phyloP scores from a whole-genome alignment of 768 basidiomycete genomes.

The Russula sp. region DNA sequence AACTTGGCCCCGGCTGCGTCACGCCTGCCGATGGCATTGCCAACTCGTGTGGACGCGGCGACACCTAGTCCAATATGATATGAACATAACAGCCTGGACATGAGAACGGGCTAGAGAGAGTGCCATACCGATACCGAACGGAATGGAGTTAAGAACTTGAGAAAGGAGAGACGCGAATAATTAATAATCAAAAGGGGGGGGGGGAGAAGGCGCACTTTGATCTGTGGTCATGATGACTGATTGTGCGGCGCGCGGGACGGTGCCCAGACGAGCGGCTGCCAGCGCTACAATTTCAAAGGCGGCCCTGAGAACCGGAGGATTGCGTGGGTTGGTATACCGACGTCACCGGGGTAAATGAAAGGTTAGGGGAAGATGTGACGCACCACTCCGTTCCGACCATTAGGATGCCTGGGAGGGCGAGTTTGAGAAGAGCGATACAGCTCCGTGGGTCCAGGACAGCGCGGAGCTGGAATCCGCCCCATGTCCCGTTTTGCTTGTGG shows the following conservation, averaged over 20 bases:
- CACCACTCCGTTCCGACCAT: slow-evolving; percentile 84
- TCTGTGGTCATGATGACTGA: slow-evolving; percentile 80
- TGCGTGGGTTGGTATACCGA: not conserved
- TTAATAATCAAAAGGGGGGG: not conserved
- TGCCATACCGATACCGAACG: slow-evolving; percentile 60
- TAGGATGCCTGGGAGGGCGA: slow-evolving; percentile 73
- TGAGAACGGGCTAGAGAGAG: not conserved
- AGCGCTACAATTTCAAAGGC: slow-evolving; percentile 81
- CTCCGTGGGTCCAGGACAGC: slow-evolving; percentile 47
- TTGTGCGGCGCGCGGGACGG: slow-evolving; percentile 68
- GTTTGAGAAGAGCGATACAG: slow-evolving; percentile 56
- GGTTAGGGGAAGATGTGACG: slow-evolving; percentile 23
- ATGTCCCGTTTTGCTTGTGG: slow-evolving; percentile 57
- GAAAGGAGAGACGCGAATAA: not conserved
- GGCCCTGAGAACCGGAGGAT: slow-evolving; percentile 46
- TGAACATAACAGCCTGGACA: not conserved
- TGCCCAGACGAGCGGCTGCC: slow-evolving; percentile 67
- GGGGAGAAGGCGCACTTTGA: slow-evolving; percentile 48
- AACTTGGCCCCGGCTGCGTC: slow-evolving; percentile 51
- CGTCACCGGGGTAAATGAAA: not conserved
- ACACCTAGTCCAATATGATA: slow-evolving; percentile 49
- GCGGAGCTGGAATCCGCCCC: slow-evolving; percentile 55
- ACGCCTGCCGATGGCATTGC: slow-evolving; percentile 65
- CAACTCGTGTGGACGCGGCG: slow-evolving; percentile 68
- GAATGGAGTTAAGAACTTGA: slow-evolving; percentile 66